Evolutionary conservation across 148 eudicot genomes (phyloP), one percentile per base, ranked within the genome.

Genomic region (Selenicereus undatus): DNA sequence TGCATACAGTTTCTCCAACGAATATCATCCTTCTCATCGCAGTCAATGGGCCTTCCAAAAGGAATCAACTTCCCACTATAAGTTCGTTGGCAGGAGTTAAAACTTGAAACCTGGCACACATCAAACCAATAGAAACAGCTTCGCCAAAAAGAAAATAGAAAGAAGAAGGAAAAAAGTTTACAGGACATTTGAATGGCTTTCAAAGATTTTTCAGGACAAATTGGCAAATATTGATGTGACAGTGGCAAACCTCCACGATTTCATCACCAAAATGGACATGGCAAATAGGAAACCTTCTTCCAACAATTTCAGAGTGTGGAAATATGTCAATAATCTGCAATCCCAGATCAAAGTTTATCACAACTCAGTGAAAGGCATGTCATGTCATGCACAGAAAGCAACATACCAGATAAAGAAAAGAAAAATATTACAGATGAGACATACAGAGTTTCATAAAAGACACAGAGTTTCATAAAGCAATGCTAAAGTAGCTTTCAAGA

Each of bases 1-100:
- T 84, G 86, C 87, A 93, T 74, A 87, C 97, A 91, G 82, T 95
- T 89, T 81, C 84, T 91, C 97, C 96, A 95, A 80, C 98, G 97
- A 78, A 83, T 74, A 69, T 88, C 88, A 82, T 95, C 98, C 81
- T 84, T 83, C 79, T 92, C 88, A 68, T 87, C 88, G 78, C 89
- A 90, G 73, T 54, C 81, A 75, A 51, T 54, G 39, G 92, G 88
- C 71, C 66, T 83, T 80, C 83, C 86, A 26, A 54, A 79, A 83
- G 82, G 66, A 77, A 62, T 76, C 65, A 78, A 56, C 69, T 79
- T 81, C 86, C 81, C 82, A 8, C 76, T 79, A 78, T 30, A 82
- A 72, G 77, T 87, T 76, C 79, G 62, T 14, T 83, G 90, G 75
- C 79, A 76, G 42, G 97, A 91, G 83, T 90, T 86, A 86, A 95